Conservation (phyloP, 768 basidiomycete genomes). For the Cubamyces lactineus region DNA sequence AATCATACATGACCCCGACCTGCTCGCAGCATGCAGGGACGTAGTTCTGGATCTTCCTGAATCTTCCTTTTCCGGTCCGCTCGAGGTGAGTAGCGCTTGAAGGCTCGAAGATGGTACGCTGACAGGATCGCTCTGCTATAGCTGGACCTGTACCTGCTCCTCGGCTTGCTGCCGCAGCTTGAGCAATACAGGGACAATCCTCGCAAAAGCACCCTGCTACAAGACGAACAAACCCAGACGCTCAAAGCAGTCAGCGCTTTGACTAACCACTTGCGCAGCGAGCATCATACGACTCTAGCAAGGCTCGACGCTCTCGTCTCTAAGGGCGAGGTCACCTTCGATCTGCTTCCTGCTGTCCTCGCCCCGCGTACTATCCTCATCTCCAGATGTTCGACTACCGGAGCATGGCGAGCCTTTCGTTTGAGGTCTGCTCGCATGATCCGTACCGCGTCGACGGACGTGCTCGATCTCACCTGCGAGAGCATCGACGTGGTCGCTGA, state of each 20-base stretch:
- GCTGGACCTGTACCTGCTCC: constrained; percentile 58
- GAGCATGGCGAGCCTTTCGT: constrained; percentile 52
- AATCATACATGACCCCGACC: constrained; percentile 60
- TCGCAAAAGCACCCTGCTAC: constrained; percentile 37
- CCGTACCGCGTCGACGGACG: constrained; percentile 39
- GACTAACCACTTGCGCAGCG: constrained; percentile 47
- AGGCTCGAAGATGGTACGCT: constrained; percentile 50
- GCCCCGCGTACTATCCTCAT: constrained; percentile 54
- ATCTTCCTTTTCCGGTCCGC: constrained; percentile 38
- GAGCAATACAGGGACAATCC: constrained; percentile 47
- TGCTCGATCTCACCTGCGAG: constrained; percentile 53
- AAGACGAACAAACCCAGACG: constrained; percentile 41
- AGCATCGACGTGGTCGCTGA: constrained; percentile 54
- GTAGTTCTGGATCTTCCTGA: constrained; percentile 59
- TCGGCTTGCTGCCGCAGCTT: constrained; percentile 56
- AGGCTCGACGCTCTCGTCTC: constrained; percentile 49
- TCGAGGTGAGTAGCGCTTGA: constrained; percentile 34
- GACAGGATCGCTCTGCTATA: constrained; percentile 50
- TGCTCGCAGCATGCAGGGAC: constrained; percentile 59
- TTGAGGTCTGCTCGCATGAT: constrained; percentile 45
- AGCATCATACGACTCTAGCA: constrained; percentile 52
- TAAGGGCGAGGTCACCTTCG: constrained; percentile 61
- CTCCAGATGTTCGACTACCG: constrained; percentile 54
- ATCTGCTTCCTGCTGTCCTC: constrained; percentile 52
- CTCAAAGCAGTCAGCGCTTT: constrained; percentile 42